phyloP scores from a whole-genome alignment of 2,329 filamentous ascomycete genomes.

The Monosporascus sp. region DNA sequence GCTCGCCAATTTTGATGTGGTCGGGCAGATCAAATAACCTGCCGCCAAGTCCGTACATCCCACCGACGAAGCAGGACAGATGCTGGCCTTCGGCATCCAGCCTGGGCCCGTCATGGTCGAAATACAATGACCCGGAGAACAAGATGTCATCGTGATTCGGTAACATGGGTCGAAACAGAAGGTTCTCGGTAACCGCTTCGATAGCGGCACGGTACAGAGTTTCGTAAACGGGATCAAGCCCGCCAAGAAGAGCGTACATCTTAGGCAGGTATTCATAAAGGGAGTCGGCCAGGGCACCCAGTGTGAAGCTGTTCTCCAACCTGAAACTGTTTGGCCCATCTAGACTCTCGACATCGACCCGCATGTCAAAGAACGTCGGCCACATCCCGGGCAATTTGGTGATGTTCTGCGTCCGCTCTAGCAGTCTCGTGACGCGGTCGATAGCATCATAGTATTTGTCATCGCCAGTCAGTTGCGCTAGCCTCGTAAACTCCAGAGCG shows the following conservation, averaged over 20 bases:
- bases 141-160: constrained; percentile 54
- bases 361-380: constrained; percentile 57
- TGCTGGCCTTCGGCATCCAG: constrained; percentile 1
- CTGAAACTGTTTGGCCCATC: constrained; percentile 18
- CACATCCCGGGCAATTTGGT: constrained; percentile 68
- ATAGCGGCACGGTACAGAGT: constrained; percentile 57
- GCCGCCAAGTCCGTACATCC: constrained; percentile 18
- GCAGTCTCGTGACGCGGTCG: constrained; percentile 61
- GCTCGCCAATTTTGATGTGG: constrained; percentile 37
- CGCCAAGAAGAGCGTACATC: constrained; percentile 59
- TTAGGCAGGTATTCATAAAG: constrained; percentile 53
- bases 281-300: constrained; percentile 47
- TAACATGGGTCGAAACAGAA: constrained; percentile 64
- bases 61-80: constrained; percentile 1
- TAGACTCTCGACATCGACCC: constrained; percentile 32
- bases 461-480: constrained; percentile 62
- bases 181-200: constrained; percentile 49
- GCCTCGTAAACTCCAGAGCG: constrained; percentile 61
- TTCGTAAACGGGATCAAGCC: constrained; percentile 51
- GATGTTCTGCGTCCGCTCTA: constrained; percentile 58
- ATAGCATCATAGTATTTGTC: constrained; percentile 67
- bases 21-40: constrained; percentile 33
- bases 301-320: constrained; percentile 32
- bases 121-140: constrained; percentile 26
- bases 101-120: background rate